Evolutionary conservation across 305 asterid genomes (phyloP), one percentile per base, ranked within the genome.

Genomic region (Lippia alba): DNA sequence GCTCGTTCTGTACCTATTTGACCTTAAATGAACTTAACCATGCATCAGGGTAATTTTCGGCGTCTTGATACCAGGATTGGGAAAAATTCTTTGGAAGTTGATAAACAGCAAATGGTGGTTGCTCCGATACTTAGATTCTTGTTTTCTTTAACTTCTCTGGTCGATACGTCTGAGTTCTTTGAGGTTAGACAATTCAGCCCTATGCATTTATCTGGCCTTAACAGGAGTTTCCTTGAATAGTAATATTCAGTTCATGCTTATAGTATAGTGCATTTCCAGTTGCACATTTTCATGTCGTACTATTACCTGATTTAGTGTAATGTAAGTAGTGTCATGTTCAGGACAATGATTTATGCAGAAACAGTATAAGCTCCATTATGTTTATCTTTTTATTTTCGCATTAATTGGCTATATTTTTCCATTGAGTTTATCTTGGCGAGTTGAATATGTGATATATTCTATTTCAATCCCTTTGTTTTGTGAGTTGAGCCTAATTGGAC

Each of bases 71-170:
- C 83, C 49, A 86, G 81, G 84, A 78, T 80, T 72, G 89, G 92
- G 59, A 87, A 85, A 74, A 80, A 76, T 61, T 74, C 90, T 34
- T 80, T 76, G 59, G 96, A 85, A 79, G 80, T 88, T 76, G 96
- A 92, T 73, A 86, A 86, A 72, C 94, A 82, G 56, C 87, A 85
- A 63, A 80, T 86, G 89, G 90, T 90, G 61, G 78, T 86, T 80
- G 92, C 97, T 80, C 97, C 99, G 53, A 76, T 82, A 33, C 79
- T 94, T 74, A 86, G 98, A 87, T 80, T 88, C 72, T 86, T 86
- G 82, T 87, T 78, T 76, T 92, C 97, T 10, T 74, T 92, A 80
- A 92, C 98, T 46, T 87, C 99, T 60, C 76, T 94, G 81, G 85
- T 92, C 15, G 96, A 94, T 74, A 63, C 91, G 59, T 90, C 98